Conservation (phyloP, 2,329 filamentous ascomycete species). For the Passalora sequoiae region DNA sequence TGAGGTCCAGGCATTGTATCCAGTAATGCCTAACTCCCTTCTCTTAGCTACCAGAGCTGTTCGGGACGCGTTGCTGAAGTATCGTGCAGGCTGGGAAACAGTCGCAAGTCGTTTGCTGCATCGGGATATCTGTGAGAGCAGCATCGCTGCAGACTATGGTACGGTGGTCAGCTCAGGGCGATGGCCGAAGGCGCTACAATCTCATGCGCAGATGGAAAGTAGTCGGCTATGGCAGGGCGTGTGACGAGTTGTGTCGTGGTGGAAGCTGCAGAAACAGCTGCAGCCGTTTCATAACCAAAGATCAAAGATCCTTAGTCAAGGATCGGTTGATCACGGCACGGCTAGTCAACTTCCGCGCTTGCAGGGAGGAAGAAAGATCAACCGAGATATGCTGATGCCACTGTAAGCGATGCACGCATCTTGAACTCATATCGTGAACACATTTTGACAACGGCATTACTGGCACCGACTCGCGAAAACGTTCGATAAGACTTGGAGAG, state of each 20-base stretch:
- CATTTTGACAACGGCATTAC: too few relatives aligned
- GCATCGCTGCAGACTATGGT: slow-evolving; percentile 49
- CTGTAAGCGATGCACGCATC: too few relatives aligned
- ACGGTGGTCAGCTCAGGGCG: slow-evolving; percentile 3
- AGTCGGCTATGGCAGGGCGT: not conserved
- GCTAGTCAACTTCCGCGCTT: too few relatives aligned
- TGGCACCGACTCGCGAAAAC: too few relatives aligned
- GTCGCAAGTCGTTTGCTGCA: slow-evolving; percentile 60
- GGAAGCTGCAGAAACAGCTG: too few relatives aligned
- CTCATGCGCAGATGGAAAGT: not conserved
- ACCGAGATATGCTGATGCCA: too few relatives aligned
- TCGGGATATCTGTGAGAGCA: slow-evolving; percentile 63
- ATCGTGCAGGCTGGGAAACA: slow-evolving; percentile 47
- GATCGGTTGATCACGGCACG: too few relatives aligned
- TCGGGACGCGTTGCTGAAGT: slow-evolving; percentile 37
- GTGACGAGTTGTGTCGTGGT: not conserved
- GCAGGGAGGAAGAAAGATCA: too few relatives aligned
- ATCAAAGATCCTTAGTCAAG: too few relatives aligned
- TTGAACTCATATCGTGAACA: too few relatives aligned
- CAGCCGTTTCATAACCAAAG: too few relatives aligned
- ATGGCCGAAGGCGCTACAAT: not conserved
- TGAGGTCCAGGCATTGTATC: slow-evolving; percentile 39
- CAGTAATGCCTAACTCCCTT: slow-evolving; percentile 41
- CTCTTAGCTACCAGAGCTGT: slow-evolving; percentile 46
- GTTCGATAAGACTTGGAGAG: too few relatives aligned